phyloP scores from a whole-genome alignment of 2,329 filamentous ascomycete species.

The Verticillium isaacii region DNA sequence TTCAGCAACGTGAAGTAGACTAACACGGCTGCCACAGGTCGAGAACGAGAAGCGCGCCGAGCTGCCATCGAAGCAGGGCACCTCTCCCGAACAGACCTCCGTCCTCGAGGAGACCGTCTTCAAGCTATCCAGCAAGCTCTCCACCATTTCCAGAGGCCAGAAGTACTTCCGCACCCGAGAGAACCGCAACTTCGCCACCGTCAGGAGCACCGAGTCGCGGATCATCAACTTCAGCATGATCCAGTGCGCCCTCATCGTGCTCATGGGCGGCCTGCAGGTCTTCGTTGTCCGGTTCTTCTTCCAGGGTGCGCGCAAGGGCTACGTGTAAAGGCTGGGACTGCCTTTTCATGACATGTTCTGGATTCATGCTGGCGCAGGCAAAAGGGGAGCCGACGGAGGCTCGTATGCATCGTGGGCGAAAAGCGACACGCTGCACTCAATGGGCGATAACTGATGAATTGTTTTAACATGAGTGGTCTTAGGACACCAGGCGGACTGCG shows the following conservation, averaged over 20 bases:
- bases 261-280: slow-evolving; percentile 94
- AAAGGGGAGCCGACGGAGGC: neutral
- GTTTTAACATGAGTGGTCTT: neutral
- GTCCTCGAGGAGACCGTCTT: slow-evolving; percentile 90
- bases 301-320: slow-evolving; percentile 73
- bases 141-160: slow-evolving; percentile 92
- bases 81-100: slow-evolving; percentile 82
- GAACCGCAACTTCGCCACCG: slow-evolving; percentile 98
- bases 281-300: slow-evolving; percentile 99
- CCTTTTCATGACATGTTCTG: neutral
- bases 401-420: neutral
- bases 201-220: slow-evolving; percentile 88
- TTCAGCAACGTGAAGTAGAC: neutral
- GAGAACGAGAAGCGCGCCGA: slow-evolving; percentile 83
- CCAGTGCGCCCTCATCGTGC: slow-evolving; percentile 85
- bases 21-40: slow-evolving; percentile 49
- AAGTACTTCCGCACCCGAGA: slow-evolving; percentile 99
- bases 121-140: slow-evolving; percentile 89
- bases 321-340: slow-evolving; percentile 42
- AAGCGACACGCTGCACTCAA: neutral
- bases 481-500: neutral
- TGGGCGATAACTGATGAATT: neutral
- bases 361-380: neutral
- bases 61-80: slow-evolving; percentile 84
- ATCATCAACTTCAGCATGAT: slow-evolving; percentile 98